Evolutionary conservation across 192 early-diverging fungal species (phyloP).

Genomic region (Backusella macrospora): DNA sequence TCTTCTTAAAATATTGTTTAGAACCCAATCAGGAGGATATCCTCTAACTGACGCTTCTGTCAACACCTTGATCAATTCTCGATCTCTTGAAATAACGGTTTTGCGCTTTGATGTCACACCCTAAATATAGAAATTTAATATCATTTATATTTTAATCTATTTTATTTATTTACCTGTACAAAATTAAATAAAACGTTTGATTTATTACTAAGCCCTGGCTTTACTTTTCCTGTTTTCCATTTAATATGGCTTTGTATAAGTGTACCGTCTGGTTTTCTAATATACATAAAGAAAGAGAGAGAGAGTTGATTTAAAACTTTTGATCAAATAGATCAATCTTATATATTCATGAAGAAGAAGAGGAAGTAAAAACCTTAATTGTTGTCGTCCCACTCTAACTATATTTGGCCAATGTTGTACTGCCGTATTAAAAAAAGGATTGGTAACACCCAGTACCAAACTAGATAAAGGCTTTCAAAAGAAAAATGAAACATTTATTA

Average conservation of each 20-base stretch:
- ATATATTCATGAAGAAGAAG: slow-evolving; percentile 31
- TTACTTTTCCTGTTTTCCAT: slow-evolving; percentile 12
- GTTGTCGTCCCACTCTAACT: slow-evolving; percentile 60
- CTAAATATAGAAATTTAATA: slow-evolving; percentile 22
- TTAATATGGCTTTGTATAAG: slow-evolving; percentile 23
- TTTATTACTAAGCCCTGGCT: slow-evolving; percentile 43
- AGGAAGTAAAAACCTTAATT: slow-evolving; percentile 34
- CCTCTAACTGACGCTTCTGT: slow-evolving; percentile 75
- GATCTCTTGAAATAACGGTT: slow-evolving; percentile 82
- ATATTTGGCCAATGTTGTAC: slow-evolving; percentile 93
- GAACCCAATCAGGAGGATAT: slow-evolving; percentile 67
- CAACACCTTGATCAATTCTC: slow-evolving; percentile 75
- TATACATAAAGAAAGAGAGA: not conserved
- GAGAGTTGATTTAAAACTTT: not conserved
- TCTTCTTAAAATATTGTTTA: slow-evolving; percentile 91
- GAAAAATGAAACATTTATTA: not conserved
- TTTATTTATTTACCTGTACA: slow-evolving; percentile 45
- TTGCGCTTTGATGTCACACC: slow-evolving; percentile 75
- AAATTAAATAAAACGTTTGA: slow-evolving; percentile 47
- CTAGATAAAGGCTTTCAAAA: slow-evolving; percentile 63
- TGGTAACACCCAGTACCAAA: slow-evolving; percentile 90
- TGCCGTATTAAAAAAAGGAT: slow-evolving; percentile 90
- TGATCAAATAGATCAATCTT: slow-evolving; percentile 19
- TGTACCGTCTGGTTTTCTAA: slow-evolving; percentile 42
- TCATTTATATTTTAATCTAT: not conserved